A percentile compares a stretch with the other conserved stretches of the same genome.
Conservation (phyloP, 495 filamentous ascomycete species). For the Amniculicola lignicola region DNA sequence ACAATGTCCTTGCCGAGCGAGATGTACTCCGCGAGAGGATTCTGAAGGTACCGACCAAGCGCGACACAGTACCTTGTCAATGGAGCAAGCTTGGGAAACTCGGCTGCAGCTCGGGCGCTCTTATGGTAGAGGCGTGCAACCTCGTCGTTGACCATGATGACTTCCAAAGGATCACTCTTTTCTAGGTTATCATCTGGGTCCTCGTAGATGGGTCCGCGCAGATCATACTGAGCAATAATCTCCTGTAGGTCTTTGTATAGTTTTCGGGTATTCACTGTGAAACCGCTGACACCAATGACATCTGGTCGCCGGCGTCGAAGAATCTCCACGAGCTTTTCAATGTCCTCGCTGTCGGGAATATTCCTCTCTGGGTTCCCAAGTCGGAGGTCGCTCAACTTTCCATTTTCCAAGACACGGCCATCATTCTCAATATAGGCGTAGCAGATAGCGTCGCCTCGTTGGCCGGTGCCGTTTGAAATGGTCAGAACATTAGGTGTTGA, state of each 20-base stretch:
- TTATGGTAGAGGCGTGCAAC: conserved; percentile 91
- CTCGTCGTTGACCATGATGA: conserved; percentile 92
- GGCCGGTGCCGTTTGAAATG: conserved; percentile 76
- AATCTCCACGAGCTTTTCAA: conserved; percentile 68
- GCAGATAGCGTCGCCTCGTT: conserved; percentile 73
- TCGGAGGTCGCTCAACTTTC: conserved; percentile 75
- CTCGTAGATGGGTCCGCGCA: conserved; percentile 70
- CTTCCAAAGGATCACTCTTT: conserved; percentile 70
- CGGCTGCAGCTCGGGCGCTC: conserved; percentile 72
- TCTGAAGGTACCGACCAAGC: conserved; percentile 85
- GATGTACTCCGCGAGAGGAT: conserved; percentile 92
- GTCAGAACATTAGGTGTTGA: conserved; percentile 84
- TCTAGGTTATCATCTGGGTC: conserved; percentile 63
- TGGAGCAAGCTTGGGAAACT: conserved; percentile 73
- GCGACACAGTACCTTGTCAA: conserved; percentile 85
- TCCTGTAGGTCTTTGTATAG: conserved; percentile 74
- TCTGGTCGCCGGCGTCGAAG: conserved; percentile 76
- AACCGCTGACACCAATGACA: conserved; percentile 86
- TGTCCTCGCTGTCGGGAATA: conserved; percentile 58
- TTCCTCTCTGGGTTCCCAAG: conserved; percentile 65
- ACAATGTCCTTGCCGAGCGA: conserved; percentile 82
- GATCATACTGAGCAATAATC: conserved; percentile 67
- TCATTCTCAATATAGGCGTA: conserved; percentile 95
- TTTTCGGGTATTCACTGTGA: conserved; percentile 79
- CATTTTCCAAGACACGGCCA: conserved; percentile 80